These are phyloP conservation scores for Rhododendron molle DNA, from an alignment of 148 eudicot species.

Conservation along the genomic window DNA sequence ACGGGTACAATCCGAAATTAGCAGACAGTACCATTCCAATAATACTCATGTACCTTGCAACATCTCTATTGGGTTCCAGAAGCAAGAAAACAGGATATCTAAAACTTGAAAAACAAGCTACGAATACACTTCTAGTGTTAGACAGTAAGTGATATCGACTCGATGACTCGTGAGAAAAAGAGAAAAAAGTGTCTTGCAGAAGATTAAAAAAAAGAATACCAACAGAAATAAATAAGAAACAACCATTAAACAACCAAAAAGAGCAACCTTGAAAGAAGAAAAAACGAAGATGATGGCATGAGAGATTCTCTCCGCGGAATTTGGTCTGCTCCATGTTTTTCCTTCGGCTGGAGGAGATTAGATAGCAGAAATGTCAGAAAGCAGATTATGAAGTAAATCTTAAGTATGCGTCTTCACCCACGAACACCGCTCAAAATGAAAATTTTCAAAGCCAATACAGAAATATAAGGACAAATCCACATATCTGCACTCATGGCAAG, in stretches of 20 bases:
- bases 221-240: not conserved
- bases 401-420: not conserved
- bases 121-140: not conserved
- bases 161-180: not conserved
- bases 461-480: not conserved
- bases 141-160: not conserved
- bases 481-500: not conserved
- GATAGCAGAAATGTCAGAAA: not conserved
- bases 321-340: not conserved
- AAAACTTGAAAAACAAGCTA: not conserved
- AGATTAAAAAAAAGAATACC: not conserved
- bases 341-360: not conserved
- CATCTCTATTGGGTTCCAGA: not conserved
- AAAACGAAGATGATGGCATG: not conserved
- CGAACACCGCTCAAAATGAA: not conserved
- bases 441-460: not conserved
- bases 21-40: not conserved
- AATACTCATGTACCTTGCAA: not conserved
- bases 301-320: not conserved
- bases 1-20: not conserved
- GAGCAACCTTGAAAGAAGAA: not conserved
- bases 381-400: not conserved
- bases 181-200: not conserved
- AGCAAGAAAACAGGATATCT: not conserved
- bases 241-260: not conserved